A percentile compares a stretch with the other conserved stretches of the same genome.
Evolutionary conservation across 2,329 filamentous ascomycete genomes (phyloP).

Genomic region (Plenodomus biglobosus): DNA sequence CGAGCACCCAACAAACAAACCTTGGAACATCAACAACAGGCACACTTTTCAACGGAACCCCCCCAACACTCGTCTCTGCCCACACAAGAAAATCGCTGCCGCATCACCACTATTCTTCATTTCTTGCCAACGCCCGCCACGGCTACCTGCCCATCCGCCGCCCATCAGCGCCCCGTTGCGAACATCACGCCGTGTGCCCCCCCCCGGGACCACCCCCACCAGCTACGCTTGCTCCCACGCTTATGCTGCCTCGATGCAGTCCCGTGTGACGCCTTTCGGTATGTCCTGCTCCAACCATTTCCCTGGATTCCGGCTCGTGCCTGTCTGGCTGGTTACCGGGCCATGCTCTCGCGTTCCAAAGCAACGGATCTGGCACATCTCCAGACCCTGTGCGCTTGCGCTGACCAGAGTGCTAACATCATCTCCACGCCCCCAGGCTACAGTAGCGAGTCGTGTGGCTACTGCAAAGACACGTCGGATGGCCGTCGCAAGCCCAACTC

Average conservation of each 20-base stretch:
- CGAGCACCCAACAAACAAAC: slow-evolving; percentile 1
- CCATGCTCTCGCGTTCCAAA: slow-evolving; percentile 3
- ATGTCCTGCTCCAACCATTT: slow-evolving; percentile 45
- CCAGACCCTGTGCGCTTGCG: slow-evolving; percentile 10
- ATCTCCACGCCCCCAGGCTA: slow-evolving; percentile 48
- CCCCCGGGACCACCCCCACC: slow-evolving; percentile 35
- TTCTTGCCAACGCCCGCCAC: slow-evolving; percentile 15
- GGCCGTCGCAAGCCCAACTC: slow-evolving; percentile 52
- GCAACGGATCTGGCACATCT: slow-evolving; percentile 5
- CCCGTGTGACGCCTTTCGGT: slow-evolving; percentile 47
- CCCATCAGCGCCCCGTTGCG: slow-evolving; percentile 10
- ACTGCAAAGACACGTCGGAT: slow-evolving; percentile 52
- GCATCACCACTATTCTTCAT: slow-evolving; percentile 16
- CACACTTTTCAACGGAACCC: too few species aligned
- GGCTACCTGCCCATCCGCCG: slow-evolving; percentile 13
- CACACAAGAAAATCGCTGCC: not conserved
- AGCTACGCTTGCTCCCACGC: slow-evolving; percentile 38
- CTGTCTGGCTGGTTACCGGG: slow-evolving; percentile 40
- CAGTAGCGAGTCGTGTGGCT: slow-evolving; percentile 53
- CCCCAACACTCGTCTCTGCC: not conserved
- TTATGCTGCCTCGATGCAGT: slow-evolving; percentile 48
- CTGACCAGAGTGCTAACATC: too few species aligned
- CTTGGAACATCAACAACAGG: too few species aligned
- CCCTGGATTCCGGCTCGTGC: slow-evolving; percentile 38
- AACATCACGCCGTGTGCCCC: slow-evolving; percentile 17